These are phyloP conservation scores for Pleoardoris graminearum DNA, from an alignment of 2,329 filamentous ascomycete genomes.

Conservation along the genomic window DNA sequence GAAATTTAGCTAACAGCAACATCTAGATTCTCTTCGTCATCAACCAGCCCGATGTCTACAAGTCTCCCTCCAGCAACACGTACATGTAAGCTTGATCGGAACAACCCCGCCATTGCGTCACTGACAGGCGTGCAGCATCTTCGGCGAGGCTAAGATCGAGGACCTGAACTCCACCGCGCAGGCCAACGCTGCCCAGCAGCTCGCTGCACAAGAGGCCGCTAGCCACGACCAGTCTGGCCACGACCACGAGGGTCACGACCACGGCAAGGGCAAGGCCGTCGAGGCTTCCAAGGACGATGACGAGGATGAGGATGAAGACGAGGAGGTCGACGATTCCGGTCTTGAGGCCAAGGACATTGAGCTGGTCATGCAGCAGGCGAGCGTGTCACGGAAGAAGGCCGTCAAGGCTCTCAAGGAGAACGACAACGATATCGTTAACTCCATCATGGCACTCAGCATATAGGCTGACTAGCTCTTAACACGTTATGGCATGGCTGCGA, in stretches of 20 bases:
- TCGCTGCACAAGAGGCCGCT: slow-evolving; percentile 72
- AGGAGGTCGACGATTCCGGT: slow-evolving; percentile 92
- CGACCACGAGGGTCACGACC: slow-evolving; percentile 71
- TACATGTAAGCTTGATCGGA: slow-evolving; percentile 77
- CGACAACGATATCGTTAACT: slow-evolving; percentile 99
- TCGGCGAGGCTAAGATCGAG: slow-evolving; percentile 99
- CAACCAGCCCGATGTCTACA: slow-evolving; percentile 99
- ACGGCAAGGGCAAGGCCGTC: slow-evolving; percentile 70
- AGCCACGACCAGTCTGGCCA: slow-evolving; percentile 72
- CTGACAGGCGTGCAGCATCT: slow-evolving; percentile 68
- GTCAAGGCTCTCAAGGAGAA: slow-evolving; percentile 99
- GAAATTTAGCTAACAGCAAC: slow-evolving; percentile 22
- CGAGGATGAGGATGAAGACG: slow-evolving; percentile 87
- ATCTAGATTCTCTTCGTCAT: slow-evolving; percentile 96
- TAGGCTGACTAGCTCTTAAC: slow-evolving; percentile 29
- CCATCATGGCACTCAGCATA: slow-evolving; percentile 90
- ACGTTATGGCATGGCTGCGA: slow-evolving; percentile 1
- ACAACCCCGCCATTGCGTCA: slow-evolving; percentile 12
- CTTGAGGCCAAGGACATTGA: slow-evolving; percentile 99
- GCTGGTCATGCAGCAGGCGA: slow-evolving; percentile 97
- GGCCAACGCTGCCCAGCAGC: slow-evolving; percentile 92
- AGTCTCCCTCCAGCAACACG: slow-evolving; percentile 98
- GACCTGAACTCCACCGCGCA: slow-evolving; percentile 98
- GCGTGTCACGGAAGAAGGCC: slow-evolving; percentile 95
- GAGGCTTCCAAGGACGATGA: slow-evolving; percentile 69